Evolutionary conservation across 2,329 filamentous ascomycete species (phyloP), one percentile per base, ranked within the genome.

Genomic region (Xylariales sp.): DNA sequence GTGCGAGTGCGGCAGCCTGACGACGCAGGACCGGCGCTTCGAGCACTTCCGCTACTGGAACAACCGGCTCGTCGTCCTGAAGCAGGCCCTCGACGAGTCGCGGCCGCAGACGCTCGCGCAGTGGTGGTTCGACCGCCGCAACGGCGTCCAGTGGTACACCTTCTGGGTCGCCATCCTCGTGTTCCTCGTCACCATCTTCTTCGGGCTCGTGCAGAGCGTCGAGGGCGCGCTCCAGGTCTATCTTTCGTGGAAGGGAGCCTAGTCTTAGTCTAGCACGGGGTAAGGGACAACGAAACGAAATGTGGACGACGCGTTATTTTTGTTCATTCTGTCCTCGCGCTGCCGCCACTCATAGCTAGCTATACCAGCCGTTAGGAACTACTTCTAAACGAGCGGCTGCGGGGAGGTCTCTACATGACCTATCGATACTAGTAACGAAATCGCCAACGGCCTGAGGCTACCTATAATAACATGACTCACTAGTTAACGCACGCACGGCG

Each of bases 101-200:
- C 65, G 75, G 55, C 77, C 81, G 7, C 71, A 71, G 34, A 79
- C 74, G 0, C 45, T 84, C 0, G 73, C 73, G 0, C 79, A 83
- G 53, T 83, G 79, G 80, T 84, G 83, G 82, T 72, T 78, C 59
- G 82, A 84, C 64, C 68, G 78, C 3, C 69, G 83, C 1, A 81
- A 82, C 36, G 76, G 79, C 0, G 78, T 80, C 0, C 82, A 84
- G 57, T 83, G 82, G 81, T 83, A 80, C 55, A 83, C 80, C 0
- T 82, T 84, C 58, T 85, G 83, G 83, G 76, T 84, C 3, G 82
- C 81, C 0, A 74, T 83, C 3, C n/a, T 82, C 5, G 59, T 83
- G 1, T 52, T 83, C 0, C 43, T 73, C 14, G 71, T 81, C 28
- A 82, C 78, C 0, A 72, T 79, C 5, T 73, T 81, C 56, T 81